A percentile compares a stretch with the other conserved stretches of the same genome.
Conservation (phyloP, 2,329 filamentous ascomycete species). For the Domatiomyces catenatus region DNA sequence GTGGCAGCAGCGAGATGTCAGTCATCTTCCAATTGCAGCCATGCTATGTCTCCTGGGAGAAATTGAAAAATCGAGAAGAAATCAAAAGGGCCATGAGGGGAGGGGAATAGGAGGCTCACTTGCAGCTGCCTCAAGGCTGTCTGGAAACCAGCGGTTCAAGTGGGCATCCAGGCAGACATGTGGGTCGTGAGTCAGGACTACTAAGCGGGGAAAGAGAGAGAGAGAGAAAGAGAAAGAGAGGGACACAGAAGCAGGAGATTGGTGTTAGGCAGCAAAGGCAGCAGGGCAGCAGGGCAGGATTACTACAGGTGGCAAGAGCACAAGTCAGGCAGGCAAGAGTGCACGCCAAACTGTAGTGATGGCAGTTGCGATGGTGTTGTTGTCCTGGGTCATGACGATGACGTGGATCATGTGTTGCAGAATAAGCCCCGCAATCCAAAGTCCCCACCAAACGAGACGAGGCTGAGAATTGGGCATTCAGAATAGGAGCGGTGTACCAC, state of each 20-base stretch:
- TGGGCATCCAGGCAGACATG: neutral
- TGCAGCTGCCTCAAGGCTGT: neutral
- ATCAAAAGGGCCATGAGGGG: neutral
- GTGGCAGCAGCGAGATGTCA: neutral
- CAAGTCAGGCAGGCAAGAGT: neutral
- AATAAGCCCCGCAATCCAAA: neutral
- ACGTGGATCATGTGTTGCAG: neutral
- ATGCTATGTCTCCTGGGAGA: neutral
- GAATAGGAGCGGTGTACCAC: too few relatives aligned
- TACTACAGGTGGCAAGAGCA: neutral
- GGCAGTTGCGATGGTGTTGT: neutral
- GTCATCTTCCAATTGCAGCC: neutral
- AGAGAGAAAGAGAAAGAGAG: neutral
- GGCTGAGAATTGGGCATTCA: too few relatives aligned
- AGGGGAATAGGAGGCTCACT: neutral
- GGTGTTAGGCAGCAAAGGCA: neutral
- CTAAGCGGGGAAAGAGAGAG: neutral
- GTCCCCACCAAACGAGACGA: too few relatives aligned
- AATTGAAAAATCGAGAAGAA: neutral
- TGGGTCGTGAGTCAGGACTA: neutral
- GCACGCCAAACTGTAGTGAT: too few relatives aligned
- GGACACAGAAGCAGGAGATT: neutral
- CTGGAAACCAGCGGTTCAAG: neutral
- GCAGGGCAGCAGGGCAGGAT: neutral
- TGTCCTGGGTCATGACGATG: neutral